Base-by-base conservation (phyloP, 169 alveolate genomes). In the Eimeria sp. region DNA sequence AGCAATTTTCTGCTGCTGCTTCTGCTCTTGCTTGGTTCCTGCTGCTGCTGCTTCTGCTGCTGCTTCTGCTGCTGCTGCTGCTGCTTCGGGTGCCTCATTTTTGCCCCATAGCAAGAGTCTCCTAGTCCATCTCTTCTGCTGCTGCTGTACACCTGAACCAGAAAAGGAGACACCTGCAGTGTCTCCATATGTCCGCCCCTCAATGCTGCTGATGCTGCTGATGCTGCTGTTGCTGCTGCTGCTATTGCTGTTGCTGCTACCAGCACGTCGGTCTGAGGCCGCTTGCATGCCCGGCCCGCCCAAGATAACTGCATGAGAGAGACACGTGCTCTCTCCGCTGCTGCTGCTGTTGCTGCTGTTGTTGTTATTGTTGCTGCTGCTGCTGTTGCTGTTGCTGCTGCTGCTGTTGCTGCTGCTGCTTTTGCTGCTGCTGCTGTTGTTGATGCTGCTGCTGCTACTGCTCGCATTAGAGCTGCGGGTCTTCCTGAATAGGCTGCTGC, bases 141-240 rank as follows among this genome's bases (percentile, higher is more conserved):
- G 57, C 83, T 0, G 83, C 83, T 40, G 83, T 57, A 34, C 83
- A 73, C 9, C 57, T 43, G 13, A 13, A 7, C 9, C 30, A 25
- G 83, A 73, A 27, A 30, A 16, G 58, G 57, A 27, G 4, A 25
- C 40, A 30, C 27, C 54, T 73, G 54, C 49, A 7, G 54, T 27
- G 22, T 20, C 83, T 43, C 25, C 83, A 73, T 7, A 30, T 4
- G 9, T n/a, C 57, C 83, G 0, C 11, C 57, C 57, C 51, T 73
- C 83, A 30, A 40, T 40, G 58, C 83, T 73, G 83, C 57, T 7
- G 83, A 25, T 73, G 83, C n/a, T 73, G 83, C n/a, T 30, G 83
- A 18, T 40, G 83, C 83, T 73, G 83, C 83, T 73, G 83, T 57
- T 30, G 83, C 57, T 73, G 83, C 83, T 40, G 57, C 83, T 73